Base-by-base conservation (phyloP, 495 filamentous ascomycete genomes). In the Usnea hakonensis region DNA sequence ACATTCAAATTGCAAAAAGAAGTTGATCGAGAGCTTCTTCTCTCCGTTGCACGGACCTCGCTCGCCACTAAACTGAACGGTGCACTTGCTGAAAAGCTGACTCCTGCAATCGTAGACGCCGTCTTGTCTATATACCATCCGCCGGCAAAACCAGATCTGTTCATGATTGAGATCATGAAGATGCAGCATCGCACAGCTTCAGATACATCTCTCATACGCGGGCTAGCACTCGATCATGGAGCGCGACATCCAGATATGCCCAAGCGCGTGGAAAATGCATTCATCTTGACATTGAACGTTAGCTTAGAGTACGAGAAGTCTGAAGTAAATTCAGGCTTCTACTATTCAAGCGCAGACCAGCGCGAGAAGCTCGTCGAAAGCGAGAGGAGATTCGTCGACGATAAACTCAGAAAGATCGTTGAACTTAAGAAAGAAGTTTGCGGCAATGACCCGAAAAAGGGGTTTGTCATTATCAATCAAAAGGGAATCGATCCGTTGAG, bases 81-180 rank as follows among this genome's bases (percentile, higher is more conserved):
- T 62, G 87, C 85, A 38, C 85, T 98, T 63, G 95, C 95, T 32
- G 85, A 95, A 72, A 88, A 88, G 70, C 88, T 98, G 44, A 96
- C 90, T 26, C 90, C 94, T 37, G 85, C 87, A 67, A 96, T 99
- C 66, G 91, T 96, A 68, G 94, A 99, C 74, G 89, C 94, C 58
- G 94, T 97, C 52, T 83, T 97, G 58, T 81, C 95, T 54, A 99
- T 99, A 73, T 92, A 96, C 77, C 81, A 88, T 70, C 75, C 91
- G 33, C 90, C 90, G 35, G 86, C 85, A 65, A 97, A 97, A 77
- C 94, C 94, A 52, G 94, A 99, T 74, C 75, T 99, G 64, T 93
- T 97, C 76, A 99, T 99, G 94, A 81, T 99, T 65, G 94, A 99
- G 76, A 97, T 99, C 67, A 97, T 97, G 95, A 97, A 95, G 72